Evolutionary conservation across 805 yeast genomes (phyloP), one percentile per base, ranked within the genome.

Genomic region (Kodamaea kaohsiungensis): DNA sequence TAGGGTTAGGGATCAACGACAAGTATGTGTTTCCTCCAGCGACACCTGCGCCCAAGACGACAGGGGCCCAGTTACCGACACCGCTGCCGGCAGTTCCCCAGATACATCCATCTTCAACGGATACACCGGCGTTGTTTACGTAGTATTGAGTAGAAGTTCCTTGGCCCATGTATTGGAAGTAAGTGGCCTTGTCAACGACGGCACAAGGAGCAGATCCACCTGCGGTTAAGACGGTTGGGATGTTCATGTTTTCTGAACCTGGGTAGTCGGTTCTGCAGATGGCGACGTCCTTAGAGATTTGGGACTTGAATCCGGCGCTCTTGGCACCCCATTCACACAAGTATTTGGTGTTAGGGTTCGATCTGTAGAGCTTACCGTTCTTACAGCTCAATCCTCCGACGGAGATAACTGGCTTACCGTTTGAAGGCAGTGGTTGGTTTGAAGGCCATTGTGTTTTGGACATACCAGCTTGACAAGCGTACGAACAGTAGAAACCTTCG

Each of bases 381-480:
- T 78, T 76, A 78, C 91, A 87, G 61, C 70, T 69, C 62, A 87
- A 76, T 56, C 91, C 91, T 72, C 91, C 91, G 52, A 86, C 82
- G 43, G 90, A 83, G 57, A 84, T 82, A 70, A 30, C 35, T 5
- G 35, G 35, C 10, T 30, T 30, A 90, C 91, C 65, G 73, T 81
- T 40, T 82, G 55, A 2, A 7, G 45, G 35, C 43, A 30, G 13
- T 40, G 91, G 91, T 73, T 86, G 91, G 35, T 68, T 61, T 43
- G 81, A 67, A 40, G 91, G 91, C 90, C 90, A 86, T 80, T 93
- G 99, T 53, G 98, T 91, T 85, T 93, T 93, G 67, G 98, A 90
- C 97, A 91, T 90, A 83, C 98, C 99, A 43, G 97, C 85, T 79
- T 91, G 96, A 80, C 99, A 93, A 56, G 98, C 96, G 76, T 93